Conservation (phyloP, 805 yeast species). For the Sugiyamaella marilandica region DNA sequence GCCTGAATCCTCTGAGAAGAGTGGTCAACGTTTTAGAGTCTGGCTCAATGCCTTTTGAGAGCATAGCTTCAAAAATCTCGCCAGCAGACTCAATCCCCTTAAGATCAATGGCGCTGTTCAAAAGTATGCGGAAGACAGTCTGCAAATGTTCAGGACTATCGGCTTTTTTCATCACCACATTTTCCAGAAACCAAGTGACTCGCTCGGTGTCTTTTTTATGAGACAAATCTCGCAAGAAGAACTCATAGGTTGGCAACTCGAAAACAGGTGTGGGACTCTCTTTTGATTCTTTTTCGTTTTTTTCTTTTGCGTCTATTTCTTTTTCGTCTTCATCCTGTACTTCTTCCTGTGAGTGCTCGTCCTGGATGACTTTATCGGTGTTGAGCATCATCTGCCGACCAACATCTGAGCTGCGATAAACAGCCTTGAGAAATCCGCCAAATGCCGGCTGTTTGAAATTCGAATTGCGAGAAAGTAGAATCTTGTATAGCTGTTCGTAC, state of each 20-base stretch:
- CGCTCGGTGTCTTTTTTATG: conserved; percentile 9
- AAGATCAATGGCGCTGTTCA: conserved; percentile 24
- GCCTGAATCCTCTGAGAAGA: conserved; percentile 27
- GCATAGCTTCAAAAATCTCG: conserved; percentile 21
- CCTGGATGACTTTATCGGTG: conserved; percentile 4
- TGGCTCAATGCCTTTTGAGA: conserved; percentile 20
- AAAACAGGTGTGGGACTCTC: conserved; percentile 6
- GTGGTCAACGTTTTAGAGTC: conserved; percentile 16
- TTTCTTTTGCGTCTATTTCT: background rate
- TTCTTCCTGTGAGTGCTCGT: background rate
- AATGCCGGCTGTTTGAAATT: conserved; percentile 6
- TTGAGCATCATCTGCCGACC: conserved; percentile 10
- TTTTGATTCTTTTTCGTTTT: no score
- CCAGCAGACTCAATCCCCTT: conserved; percentile 26
- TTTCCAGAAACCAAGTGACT: conserved; percentile 16
- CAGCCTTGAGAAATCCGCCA: conserved; percentile 4
- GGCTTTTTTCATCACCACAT: conserved; percentile 5
- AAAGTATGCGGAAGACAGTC: conserved; percentile 15
- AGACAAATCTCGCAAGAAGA: conserved; percentile 10
- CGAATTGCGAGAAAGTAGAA: conserved; percentile 11
- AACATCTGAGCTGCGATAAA: conserved; percentile 12
- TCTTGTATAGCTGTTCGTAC: conserved; percentile 12
- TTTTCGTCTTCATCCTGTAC: no score
- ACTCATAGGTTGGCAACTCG: conserved; percentile 7
- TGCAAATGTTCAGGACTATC: background rate